Evolutionary conservation across 257 asterid genomes (phyloP), one percentile per base, ranked within the genome.

Genomic region (Ehretia macrophylla): DNA sequence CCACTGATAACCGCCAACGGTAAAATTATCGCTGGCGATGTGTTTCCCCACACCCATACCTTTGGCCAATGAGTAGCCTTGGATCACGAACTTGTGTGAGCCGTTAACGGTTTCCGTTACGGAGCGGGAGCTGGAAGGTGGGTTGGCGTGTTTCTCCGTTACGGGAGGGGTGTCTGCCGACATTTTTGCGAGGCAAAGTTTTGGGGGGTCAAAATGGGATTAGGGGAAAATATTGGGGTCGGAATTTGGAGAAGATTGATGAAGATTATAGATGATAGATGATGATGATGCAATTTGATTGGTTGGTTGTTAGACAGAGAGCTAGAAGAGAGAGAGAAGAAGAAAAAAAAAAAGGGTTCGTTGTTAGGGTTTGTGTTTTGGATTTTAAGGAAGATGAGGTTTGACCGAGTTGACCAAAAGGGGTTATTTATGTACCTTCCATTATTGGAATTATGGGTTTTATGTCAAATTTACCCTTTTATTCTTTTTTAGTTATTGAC

Each of bases 21-120:
- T 78, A 68, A 87, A 84, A 70, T 85, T 80, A 5, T 84, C 87
- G 80, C 94, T 82, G 13, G 94, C 91, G 57, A 87, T 85, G 75
- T 83, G 90, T 55, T 87, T 87, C 0, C 96, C 96, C 5, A 87
- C 59, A 8, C 96, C 96, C 90, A 87, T 84, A 5, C 96, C 96
- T 73, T 84, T 87, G 1, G 88, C 90, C 49, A 87, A 68, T 12
- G 96, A 87, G 69, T 84, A 87, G 0, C 96, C 96, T 71, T 83
- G 87, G 75, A 88, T 88, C 63, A 75, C 83, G 63, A 88, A 88
- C 17, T 64, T 77, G 74, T 88, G 96, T 38, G 96, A 88, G 14
- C 95, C 92, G 56, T 81, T 88, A 13, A 85, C 74, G 49, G 96
- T 88, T 71, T 81, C 85, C 17, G 89, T 87, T 27, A 87, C 81